Conservation (phyloP, 306 rosid species). For the Lathyrus aphaca region DNA sequence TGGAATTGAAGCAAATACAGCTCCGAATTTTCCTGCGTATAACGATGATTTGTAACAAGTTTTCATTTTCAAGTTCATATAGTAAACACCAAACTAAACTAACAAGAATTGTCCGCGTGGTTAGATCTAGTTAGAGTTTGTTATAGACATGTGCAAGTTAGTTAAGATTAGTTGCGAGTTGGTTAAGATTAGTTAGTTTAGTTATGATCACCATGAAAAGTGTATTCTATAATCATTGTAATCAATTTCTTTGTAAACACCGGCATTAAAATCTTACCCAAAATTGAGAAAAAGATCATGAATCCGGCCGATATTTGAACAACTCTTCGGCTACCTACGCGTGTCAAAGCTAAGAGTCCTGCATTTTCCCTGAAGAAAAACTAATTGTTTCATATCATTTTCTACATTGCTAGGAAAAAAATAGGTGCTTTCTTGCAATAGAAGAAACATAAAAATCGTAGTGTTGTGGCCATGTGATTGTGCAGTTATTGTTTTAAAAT, state of each 20-base stretch:
- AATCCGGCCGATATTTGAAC: conserved; percentile 93
- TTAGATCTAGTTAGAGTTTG: too few relatives aligned
- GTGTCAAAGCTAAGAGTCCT: conserved; percentile 89
- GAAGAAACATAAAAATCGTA: not conserved
- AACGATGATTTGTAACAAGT: conserved; percentile 8
- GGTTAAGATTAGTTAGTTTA: too few relatives aligned
- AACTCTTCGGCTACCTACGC: conserved; percentile 96
- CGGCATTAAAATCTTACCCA: too few relatives aligned
- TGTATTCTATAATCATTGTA: too few relatives aligned
- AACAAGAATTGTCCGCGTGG: not conserved
- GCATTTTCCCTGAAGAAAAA: conserved; percentile 74
- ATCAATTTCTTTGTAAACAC: too few relatives aligned
- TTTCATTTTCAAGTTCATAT: conserved; percentile 8
- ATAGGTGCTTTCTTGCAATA: not conserved
- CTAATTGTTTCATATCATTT: conserved; percentile 3
- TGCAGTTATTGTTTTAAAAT: not conserved
- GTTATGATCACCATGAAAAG: too few relatives aligned
- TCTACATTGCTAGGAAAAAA: conserved; percentile 1
- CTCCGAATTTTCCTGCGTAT: conserved; percentile 87
- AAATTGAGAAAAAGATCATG: conserved; percentile 96
- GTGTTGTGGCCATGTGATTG: not conserved
- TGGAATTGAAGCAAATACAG: conserved; percentile 95
- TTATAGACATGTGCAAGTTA: too few relatives aligned
- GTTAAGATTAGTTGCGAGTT: too few relatives aligned
- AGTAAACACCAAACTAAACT: conserved; percentile 8